These are phyloP conservation scores for Diaporthe nobilis DNA, from an alignment of 2,329 filamentous ascomycete species.

Conservation along the genomic window DNA sequence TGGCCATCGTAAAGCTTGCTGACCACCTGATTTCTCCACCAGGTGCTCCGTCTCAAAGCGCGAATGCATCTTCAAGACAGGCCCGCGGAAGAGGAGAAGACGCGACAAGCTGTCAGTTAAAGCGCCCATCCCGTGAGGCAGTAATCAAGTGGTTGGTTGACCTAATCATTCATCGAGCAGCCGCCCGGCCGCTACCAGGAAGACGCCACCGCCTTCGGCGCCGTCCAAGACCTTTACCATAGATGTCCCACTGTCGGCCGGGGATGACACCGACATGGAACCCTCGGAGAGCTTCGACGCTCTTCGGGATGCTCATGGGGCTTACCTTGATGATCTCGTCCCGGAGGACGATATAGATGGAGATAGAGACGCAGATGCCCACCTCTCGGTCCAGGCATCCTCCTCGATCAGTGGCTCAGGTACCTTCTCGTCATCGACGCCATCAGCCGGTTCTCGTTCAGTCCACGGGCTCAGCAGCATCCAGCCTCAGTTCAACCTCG, in stretches of 20 bases:
- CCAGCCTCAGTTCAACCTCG: constrained; percentile 68
- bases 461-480: constrained; percentile 53
- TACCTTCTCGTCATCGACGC: constrained; percentile 47
- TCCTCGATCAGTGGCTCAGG: constrained; percentile 39
- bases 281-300: constrained; percentile 54
- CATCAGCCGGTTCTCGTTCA: constrained; percentile 50
- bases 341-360: constrained; percentile 42
- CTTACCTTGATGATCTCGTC: constrained; percentile 54
- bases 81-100: constrained; percentile 64
- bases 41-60: constrained; percentile 67
- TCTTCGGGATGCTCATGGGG: constrained; percentile 60
- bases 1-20: not conserved
- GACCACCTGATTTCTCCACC: constrained; percentile 22
- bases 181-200: constrained; percentile 36
- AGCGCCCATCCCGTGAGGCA: not conserved
- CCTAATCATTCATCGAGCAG: not conserved
- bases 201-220: constrained; percentile 53
- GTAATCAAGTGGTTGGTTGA: not conserved
- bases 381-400: constrained; percentile 39
- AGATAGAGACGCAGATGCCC: constrained; percentile 36
- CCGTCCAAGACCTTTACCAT: constrained; percentile 67
- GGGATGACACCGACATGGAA: constrained; percentile 51
- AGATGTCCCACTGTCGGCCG: constrained; percentile 62
- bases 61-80: constrained; percentile 67
- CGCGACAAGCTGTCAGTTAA: constrained; percentile 58